Evolutionary conservation across 805 yeast genomes (phyloP).

Genomic region (Candida oleophila): DNA sequence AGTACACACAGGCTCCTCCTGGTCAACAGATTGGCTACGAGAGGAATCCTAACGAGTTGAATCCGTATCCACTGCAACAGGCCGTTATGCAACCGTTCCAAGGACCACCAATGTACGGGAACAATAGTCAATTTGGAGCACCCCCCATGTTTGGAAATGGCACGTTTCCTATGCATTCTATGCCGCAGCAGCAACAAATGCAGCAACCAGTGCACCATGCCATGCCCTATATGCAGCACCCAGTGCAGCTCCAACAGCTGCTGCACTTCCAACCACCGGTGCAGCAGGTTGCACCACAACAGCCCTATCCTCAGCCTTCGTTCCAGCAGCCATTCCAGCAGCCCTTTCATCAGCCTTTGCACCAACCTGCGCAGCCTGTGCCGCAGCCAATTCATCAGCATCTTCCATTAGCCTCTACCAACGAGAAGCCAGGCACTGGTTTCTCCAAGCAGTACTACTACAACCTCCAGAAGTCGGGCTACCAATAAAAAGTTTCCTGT

Average conservation of each 20-base stretch:
- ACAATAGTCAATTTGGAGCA: background rate
- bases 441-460: background rate
- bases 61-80: background rate
- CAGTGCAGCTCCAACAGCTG: background rate
- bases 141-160: background rate
- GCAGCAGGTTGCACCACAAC: background rate
- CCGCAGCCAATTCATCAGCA: conserved; percentile 7
- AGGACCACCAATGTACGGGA: background rate
- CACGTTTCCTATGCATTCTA: background rate
- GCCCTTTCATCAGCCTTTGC: conserved; percentile 6
- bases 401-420: background rate
- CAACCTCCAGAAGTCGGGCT: background rate
- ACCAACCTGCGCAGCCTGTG: conserved; percentile 4
- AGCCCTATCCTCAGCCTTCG: background rate
- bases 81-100: background rate
- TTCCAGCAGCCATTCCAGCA: conserved; percentile 1
- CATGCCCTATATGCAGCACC: background rate
- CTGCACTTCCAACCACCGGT: background rate
- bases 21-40: background rate
- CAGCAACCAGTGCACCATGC: background rate
- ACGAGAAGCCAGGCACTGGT: background rate
- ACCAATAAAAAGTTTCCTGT: background rate
- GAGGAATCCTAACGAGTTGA: background rate
- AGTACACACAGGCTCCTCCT: background rate
- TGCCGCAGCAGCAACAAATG: background rate